These are phyloP conservation scores for Hygrophorus russula DNA, from an alignment of 768 basidiomycete genomes.

Conservation along the genomic window DNA sequence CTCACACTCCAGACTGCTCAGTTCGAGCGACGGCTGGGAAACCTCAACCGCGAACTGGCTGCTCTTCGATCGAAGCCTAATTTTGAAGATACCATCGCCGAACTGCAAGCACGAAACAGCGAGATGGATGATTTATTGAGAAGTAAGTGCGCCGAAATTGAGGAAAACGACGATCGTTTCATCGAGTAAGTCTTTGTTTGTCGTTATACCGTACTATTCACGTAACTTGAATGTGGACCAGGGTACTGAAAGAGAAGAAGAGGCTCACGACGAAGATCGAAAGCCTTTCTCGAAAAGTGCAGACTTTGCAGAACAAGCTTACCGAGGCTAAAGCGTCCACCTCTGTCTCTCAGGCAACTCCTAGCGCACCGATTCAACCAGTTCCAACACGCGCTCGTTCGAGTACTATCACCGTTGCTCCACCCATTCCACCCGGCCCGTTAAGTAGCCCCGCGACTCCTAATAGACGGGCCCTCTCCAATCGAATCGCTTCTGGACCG, in stretches of 20 bases:
- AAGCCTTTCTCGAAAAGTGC: conserved; percentile 58
- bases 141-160: conserved; percentile 65
- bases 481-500: conserved; percentile 32
- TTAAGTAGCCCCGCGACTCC: background rate
- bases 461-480: conserved; percentile 9
- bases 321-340: conserved; percentile 35
- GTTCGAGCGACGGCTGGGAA: conserved; percentile 50
- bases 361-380: conserved; percentile 13
- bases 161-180: conserved; percentile 73
- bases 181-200: conserved; percentile 47
- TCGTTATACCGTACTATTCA: conserved; percentile 1
- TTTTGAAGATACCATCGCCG: conserved; percentile 41
- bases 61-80: conserved; percentile 41
- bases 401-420: conserved; percentile 4
- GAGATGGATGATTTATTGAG: conserved; percentile 70
- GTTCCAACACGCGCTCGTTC: conserved; percentile 8
- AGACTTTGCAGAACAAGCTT: conserved; percentile 59
- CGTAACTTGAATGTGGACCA: conserved; percentile 17
- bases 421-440: conserved; percentile 7
- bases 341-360: conserved; percentile 6
- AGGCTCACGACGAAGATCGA: conserved; percentile 63
- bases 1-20: conserved; percentile 54
- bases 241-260: conserved; percentile 74
- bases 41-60: conserved; percentile 47
- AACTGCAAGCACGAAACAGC: conserved; percentile 56